Evolutionary conservation across 768 basidiomycete genomes (phyloP), one percentile per base, ranked within the genome.

Genomic region (Myochromella boudieri): DNA sequence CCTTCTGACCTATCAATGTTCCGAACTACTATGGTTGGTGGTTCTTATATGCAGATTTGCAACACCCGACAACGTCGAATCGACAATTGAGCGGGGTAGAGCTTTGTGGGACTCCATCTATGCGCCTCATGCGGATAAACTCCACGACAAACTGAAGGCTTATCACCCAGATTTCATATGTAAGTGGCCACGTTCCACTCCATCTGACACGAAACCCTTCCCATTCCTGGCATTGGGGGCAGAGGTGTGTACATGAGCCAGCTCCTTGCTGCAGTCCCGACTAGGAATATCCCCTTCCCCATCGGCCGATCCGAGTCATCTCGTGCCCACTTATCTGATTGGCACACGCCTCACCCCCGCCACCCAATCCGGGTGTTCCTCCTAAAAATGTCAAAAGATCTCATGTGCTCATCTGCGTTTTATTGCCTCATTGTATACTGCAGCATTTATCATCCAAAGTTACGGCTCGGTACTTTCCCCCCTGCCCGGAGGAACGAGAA

Each of bases 141-240:
- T 95, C 62, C 80, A 91, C 68, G 72, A 82, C 71, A 95, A 93
- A 72, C 77, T 95, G 53, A 84, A 77, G 62, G 77, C 80, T 46
- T 90, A 91, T 72, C 93, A 95, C 68, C 93, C 93, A 51, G 93
- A 95, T 75, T 90, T 95, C 72, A 91, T 93, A 66, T 75, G 90
- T 92, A 34, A 34, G 68, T 72, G 89, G 60, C 33, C 63, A 64
- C 61, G 62, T 65, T 66, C 49, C 57, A 57, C 47, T 52, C 49
- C 62, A 45, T 60, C 58, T 61, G 62, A 60, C 46, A 58, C 57
- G 53, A n/a, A n/a, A 50, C 55, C 45, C 46, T 63, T 60, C 68
- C 66, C 60, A 64, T 34, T 66, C 58, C 58, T 48, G 60, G 66
- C 54, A 50, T 44, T 39, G 32, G 48, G 55, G n/a, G 37, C 20